Percentiles rank a stretch among this genome's conserved stretches.
Evolutionary conservation across 768 basidiomycete species (phyloP).

Genomic region (Mycena vulgaris): DNA sequence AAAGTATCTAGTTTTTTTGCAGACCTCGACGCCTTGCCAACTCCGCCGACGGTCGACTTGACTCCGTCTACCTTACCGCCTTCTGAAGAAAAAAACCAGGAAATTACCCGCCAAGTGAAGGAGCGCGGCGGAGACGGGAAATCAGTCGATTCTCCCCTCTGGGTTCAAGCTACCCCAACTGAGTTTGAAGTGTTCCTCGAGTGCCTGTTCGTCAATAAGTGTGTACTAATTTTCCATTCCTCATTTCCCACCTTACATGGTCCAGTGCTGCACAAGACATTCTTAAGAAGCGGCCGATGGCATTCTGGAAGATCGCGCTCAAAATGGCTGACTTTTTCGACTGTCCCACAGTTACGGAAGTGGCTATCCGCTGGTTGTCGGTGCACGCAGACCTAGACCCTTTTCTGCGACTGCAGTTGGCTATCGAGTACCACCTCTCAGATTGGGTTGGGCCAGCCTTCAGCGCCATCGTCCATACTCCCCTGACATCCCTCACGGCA

Average conservation of each 20-base stretch:
- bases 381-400: neutral
- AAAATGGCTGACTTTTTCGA: constrained; percentile 13
- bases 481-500: neutral
- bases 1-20: neutral
- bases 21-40: no score
- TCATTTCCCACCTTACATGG: neutral
- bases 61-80: no score
- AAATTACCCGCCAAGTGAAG: no score
- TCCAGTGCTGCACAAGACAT: neutral
- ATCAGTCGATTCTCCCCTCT: no score
- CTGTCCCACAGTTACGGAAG: neutral
- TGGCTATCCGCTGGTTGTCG: neutral
- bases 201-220: no score
- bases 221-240: no score
- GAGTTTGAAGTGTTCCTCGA: no score
- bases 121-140: no score
- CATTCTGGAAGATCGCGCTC: neutral
- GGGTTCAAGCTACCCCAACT: no score
- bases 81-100: no score
- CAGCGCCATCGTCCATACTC: neutral
- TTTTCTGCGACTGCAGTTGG: neutral
- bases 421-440: neutral
- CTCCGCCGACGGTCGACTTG: no score
- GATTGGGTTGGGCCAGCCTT: neutral
- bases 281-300: neutral